Percentiles rank a stretch among this genome's conserved stretches.
Conservation (phyloP, 2,329 filamentous ascomycete species). For the Macrophomina phaseolina region DNA sequence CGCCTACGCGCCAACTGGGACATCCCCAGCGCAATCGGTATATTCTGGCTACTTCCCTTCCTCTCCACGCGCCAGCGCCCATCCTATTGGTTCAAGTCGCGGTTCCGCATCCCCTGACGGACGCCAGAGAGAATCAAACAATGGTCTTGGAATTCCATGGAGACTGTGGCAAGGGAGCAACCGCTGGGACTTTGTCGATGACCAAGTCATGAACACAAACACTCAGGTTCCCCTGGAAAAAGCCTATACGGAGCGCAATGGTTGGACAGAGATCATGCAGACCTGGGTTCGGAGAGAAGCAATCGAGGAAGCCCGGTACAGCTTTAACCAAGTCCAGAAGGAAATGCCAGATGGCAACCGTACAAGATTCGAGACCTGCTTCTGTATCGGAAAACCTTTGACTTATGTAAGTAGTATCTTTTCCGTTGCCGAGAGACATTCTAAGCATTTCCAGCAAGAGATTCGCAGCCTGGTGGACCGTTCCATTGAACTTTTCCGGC, state of each 20-base stretch:
- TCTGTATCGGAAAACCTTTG: constrained; percentile 41
- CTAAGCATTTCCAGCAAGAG: constrained; percentile 31
- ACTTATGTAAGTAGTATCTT: constrained; percentile 35
- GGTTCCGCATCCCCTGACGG: not conserved
- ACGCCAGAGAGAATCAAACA: constrained; percentile 39
- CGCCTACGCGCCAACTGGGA: constrained; percentile 29
- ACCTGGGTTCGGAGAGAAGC: constrained; percentile 48
- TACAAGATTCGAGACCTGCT: constrained; percentile 42
- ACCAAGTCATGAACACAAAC: constrained; percentile 39
- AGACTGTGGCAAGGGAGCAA: constrained; percentile 39
- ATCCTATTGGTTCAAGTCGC: constrained; percentile 32
- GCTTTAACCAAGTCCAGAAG: constrained; percentile 41
- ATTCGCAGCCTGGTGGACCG: constrained; percentile 45
- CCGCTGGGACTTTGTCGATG: constrained; percentile 45
- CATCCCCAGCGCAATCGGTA: constrained; percentile 25
- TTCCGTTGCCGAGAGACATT: not conserved
- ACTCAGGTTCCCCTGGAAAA: constrained; percentile 36
- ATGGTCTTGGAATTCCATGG: constrained; percentile 46
- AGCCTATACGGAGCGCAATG: constrained; percentile 38
- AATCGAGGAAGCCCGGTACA: constrained; percentile 41
- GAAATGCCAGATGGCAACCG: constrained; percentile 38
- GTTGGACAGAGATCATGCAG: constrained; percentile 44
- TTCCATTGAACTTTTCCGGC: constrained; percentile 45
- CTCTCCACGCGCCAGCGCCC: constrained; percentile 37
- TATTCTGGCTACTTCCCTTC: constrained; percentile 29